Conservation (phyloP, 2,329 filamentous ascomycete species). For the Stachybotrys chartarum region DNA sequence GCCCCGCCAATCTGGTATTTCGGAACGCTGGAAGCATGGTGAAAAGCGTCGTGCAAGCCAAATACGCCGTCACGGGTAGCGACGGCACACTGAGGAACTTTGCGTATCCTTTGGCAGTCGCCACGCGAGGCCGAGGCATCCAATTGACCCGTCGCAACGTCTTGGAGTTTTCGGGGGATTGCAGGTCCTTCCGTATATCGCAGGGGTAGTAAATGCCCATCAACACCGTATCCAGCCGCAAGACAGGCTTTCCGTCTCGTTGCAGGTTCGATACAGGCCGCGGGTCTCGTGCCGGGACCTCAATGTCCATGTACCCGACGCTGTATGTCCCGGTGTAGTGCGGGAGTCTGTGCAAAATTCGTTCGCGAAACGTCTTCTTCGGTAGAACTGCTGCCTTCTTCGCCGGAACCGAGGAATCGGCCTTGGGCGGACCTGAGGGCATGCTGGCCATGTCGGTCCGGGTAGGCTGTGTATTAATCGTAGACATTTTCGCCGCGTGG, state of each 20-base stretch:
- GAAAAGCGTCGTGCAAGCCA: slow-evolving; percentile 51
- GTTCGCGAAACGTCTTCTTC: slow-evolving; percentile 25
- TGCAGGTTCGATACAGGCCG: slow-evolving; percentile 32
- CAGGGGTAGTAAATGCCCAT: slow-evolving; percentile 61
- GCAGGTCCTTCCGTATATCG: slow-evolving; percentile 23
- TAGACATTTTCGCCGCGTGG: background rate
- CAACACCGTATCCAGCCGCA: slow-evolving; percentile 48
- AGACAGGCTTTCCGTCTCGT: slow-evolving; percentile 27
- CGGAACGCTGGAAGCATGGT: slow-evolving; percentile 59
- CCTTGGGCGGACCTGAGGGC: background rate
- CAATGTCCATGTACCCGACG: slow-evolving; percentile 62
- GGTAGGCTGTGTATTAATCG: background rate
- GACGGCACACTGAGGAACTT: slow-evolving; percentile 49
- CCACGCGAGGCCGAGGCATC: slow-evolving; percentile 50
- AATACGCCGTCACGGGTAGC: slow-evolving; percentile 40
- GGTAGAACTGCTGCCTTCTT: slow-evolving; percentile 15
- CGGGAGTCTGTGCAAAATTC: slow-evolving; percentile 44
- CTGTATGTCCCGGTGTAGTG: slow-evolving; percentile 57
- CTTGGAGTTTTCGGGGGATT: slow-evolving; percentile 18
- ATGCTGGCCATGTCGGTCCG: background rate
- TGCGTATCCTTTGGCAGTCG: slow-evolving; percentile 54
- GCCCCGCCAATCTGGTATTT: slow-evolving; percentile 50
- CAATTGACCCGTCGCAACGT: slow-evolving; percentile 50
- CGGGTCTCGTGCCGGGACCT: slow-evolving; percentile 45
- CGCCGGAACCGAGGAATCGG: background rate